Evolutionary conservation across 176 grass and related monocot genomes (phyloP), one percentile per base, ranked within the genome.

Genomic region (Leersia perrieri): DNA sequence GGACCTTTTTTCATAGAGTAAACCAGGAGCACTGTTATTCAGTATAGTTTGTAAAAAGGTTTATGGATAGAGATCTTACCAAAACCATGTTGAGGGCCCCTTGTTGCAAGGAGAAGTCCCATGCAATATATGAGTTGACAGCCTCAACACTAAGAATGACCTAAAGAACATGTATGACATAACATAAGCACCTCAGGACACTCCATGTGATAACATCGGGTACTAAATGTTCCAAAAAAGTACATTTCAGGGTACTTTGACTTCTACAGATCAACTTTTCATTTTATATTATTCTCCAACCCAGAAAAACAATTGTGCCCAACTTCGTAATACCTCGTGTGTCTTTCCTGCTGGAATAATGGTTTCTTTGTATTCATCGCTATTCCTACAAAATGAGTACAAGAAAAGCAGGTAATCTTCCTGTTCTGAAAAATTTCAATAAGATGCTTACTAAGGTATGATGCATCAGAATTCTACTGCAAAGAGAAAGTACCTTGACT

Each of bases 91-190:
- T 99, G 72, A 99, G 76, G 30, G 97, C 87, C 47, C 97, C 92
- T 88, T 99, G 97, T 82, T 89, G 81, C 80, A 99, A 87, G 58
- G 72, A 91, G 85, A 99, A 99, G 68, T 99, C 97, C 97, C 97
- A 99, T 69, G 97, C 97, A 80, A 99, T 99, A 74, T 96, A 99
- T 60, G 97, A 99, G 85, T 96, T 99, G 84, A 99, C 73, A 73
- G 88, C 79, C 72, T 96, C 97, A 83, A 96, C 91, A 57, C 79
- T 88, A 73, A 99, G 93, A 68, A 93, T 81, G 66, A 99, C 87
- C 97, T 99, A 84, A 81, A 91, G 69, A 90, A 78, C 76, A 89
- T 63, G 30, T 62, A 64, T 12, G 42, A 25, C 25, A 78, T 64
- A 80, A 70, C 60, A 72, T 63, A 57, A 68, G 41, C 32, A 65